Evolutionary conservation across 164 flowering plant species (phyloP).

Genomic region (Buxus sempervirens): DNA sequence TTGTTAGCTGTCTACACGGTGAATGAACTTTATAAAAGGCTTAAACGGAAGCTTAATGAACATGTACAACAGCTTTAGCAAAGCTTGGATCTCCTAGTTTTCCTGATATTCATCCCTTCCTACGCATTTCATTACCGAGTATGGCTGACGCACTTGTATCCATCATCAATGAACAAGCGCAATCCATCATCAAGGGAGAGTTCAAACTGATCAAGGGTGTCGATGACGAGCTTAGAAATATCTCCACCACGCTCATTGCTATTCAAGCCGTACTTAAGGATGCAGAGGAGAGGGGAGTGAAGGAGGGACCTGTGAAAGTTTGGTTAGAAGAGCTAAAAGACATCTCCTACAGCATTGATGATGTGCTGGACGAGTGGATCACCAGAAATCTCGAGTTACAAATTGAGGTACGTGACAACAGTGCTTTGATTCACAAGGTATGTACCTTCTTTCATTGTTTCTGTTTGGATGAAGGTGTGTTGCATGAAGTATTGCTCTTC

Average conservation of each 20-base stretch:
- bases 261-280: not conserved
- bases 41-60: too few species aligned
- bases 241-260: not conserved
- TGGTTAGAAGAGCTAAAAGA: not conserved
- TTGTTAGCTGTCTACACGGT: too few species aligned
- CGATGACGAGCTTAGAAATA: not conserved
- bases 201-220: not conserved
- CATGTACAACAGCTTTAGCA: too few species aligned
- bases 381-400: not conserved
- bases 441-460: too few species aligned
- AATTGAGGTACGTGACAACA: not conserved
- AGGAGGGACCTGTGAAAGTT: not conserved
- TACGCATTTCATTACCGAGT: not conserved
- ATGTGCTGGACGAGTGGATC: not conserved
- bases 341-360: not conserved
- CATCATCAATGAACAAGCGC: not conserved
- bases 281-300: constrained; percentile 1
- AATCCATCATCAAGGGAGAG: not conserved
- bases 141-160: not conserved
- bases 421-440: too few species aligned
- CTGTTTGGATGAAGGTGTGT: too few species aligned
- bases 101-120: not conserved
- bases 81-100: too few species aligned
- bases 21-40: too few species aligned
- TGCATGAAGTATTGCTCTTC: too few species aligned